These are phyloP conservation scores for Xylaria scruposa DNA, from an alignment of 495 filamentous ascomycete species.

Conservation along the genomic window DNA sequence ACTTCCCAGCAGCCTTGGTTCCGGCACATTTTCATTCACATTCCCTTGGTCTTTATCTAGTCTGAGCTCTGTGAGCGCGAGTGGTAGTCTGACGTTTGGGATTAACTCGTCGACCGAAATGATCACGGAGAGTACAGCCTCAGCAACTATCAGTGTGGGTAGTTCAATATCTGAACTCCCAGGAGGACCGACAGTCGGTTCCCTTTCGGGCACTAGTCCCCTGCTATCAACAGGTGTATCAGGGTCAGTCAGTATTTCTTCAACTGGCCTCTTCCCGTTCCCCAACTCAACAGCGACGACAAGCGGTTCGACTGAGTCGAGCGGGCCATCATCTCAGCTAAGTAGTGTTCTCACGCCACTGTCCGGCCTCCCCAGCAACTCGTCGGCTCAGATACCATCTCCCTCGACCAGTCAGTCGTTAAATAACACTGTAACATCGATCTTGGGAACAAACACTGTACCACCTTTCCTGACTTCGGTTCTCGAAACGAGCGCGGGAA, in stretches of 20 bases:
- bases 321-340: slow-evolving; percentile 12
- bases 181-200: not conserved
- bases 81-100: slow-evolving; percentile 13
- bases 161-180: slow-evolving; percentile 6
- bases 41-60: not conserved
- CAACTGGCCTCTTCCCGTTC: slow-evolving; percentile 8
- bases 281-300: slow-evolving; percentile 12
- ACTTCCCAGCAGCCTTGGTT: not conserved
- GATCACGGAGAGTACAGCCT: not conserved
- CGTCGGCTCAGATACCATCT: not conserved
- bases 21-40: slow-evolving; percentile 1
- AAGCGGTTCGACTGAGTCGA: slow-evolving; percentile 10
- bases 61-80: slow-evolving; percentile 6
- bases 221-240: not conserved
- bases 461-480: slow-evolving; percentile 1
- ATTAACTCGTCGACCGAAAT: slow-evolving; percentile 7
- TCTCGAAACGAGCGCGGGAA: slow-evolving; percentile 12
- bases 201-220: not conserved
- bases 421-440: not conserved
- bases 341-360: slow-evolving; percentile 16
- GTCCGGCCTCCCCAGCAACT: slow-evolving; percentile 4
- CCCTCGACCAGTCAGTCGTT: not conserved
- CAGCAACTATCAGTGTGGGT: not conserved
- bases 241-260: slow-evolving; percentile 8
- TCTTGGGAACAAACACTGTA: not conserved